Conservation (phyloP, 208 protist genomes). For the Leishmania martiniquensis region DNA sequence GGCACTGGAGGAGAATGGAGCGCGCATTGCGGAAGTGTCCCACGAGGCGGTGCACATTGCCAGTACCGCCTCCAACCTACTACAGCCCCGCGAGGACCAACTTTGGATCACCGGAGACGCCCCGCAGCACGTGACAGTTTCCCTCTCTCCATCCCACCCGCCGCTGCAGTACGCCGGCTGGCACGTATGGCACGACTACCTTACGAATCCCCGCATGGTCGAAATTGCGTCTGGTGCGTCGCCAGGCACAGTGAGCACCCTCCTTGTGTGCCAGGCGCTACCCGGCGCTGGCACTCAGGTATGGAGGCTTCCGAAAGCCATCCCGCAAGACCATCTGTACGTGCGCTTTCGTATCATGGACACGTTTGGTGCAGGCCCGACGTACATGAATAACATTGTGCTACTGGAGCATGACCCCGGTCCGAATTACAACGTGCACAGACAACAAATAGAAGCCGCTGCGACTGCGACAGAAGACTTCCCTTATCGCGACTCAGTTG, state of each 20-base stretch:
- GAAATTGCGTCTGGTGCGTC: conserved; percentile 72
- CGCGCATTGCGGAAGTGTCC: conserved; percentile 69
- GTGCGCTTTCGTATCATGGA: conserved; percentile 71
- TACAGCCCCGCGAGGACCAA: conserved; percentile 59
- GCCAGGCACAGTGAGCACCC: conserved; percentile 34
- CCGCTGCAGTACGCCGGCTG: conserved; percentile 80
- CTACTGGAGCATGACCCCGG: conserved; percentile 79
- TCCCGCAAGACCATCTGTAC: conserved; percentile 60
- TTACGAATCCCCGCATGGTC: conserved; percentile 83
- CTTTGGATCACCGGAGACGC: conserved; percentile 85
- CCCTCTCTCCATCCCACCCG: conserved; percentile 51
- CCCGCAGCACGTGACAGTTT: conserved; percentile 80
- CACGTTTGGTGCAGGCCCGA: conserved; percentile 77
- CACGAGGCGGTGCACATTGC: conserved; percentile 59
- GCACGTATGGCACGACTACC: conserved; percentile 88
- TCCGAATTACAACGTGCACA: conserved; percentile 38
- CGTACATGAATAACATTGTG: conserved; percentile 87
- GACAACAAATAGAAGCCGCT: not conserved
- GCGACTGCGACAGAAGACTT: not conserved
- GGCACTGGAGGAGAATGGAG: conserved; percentile 55
- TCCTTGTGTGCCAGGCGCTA: conserved; percentile 76
- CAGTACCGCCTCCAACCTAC: conserved; percentile 71
- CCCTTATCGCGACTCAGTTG: not conserved
- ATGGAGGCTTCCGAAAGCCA: conserved; percentile 73
- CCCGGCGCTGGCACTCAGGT: conserved; percentile 84